Evolutionary conservation across 2,329 filamentous ascomycete genomes (phyloP).

Genomic region (Aspergillus sp.): DNA sequence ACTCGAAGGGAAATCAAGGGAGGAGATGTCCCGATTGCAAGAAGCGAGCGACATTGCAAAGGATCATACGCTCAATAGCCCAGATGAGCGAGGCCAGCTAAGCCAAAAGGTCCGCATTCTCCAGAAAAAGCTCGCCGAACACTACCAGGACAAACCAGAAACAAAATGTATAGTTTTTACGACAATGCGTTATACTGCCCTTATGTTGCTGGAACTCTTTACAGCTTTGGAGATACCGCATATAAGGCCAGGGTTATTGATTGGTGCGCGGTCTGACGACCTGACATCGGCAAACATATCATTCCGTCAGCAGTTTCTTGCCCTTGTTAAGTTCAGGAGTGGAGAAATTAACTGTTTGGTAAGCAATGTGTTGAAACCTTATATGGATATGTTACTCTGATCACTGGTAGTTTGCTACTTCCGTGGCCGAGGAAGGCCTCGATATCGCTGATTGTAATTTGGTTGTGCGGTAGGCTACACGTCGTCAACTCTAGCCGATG

Average conservation of each 20-base stretch:
- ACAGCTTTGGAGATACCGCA: slow-evolving; percentile 56
- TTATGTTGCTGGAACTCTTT: slow-evolving; percentile 70
- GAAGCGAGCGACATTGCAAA: slow-evolving; percentile 59
- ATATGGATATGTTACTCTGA: slow-evolving; percentile 9
- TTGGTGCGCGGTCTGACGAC: slow-evolving; percentile 58
- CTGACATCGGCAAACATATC: slow-evolving; percentile 63
- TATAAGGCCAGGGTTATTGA: slow-evolving; percentile 63
- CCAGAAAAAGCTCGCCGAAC: slow-evolving; percentile 57
- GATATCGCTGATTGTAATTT: slow-evolving; percentile 67
- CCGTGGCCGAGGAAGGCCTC: slow-evolving; percentile 65
- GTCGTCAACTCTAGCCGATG: not conserved
- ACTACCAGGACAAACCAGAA: slow-evolving; percentile 61
- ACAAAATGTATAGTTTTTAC: slow-evolving; percentile 87
- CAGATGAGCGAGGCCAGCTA: slow-evolving; percentile 45
- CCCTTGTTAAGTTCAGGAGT: slow-evolving; percentile 64
- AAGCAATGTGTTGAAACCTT: slow-evolving; percentile 14
- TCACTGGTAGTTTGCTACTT: slow-evolving; percentile 56
- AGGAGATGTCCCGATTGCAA: slow-evolving; percentile 57
- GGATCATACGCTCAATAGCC: slow-evolving; percentile 49
- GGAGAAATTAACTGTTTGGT: slow-evolving; percentile 59
- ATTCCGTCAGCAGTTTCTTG: slow-evolving; percentile 71
- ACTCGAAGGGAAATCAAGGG: slow-evolving; percentile 59
- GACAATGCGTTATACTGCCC: slow-evolving; percentile 72
- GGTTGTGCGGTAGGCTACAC: slow-evolving; percentile 49
- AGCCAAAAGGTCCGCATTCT: slow-evolving; percentile 74